Conservation (phyloP, 768 basidiomycete genomes). For the Clitopilus hobsonii region DNA sequence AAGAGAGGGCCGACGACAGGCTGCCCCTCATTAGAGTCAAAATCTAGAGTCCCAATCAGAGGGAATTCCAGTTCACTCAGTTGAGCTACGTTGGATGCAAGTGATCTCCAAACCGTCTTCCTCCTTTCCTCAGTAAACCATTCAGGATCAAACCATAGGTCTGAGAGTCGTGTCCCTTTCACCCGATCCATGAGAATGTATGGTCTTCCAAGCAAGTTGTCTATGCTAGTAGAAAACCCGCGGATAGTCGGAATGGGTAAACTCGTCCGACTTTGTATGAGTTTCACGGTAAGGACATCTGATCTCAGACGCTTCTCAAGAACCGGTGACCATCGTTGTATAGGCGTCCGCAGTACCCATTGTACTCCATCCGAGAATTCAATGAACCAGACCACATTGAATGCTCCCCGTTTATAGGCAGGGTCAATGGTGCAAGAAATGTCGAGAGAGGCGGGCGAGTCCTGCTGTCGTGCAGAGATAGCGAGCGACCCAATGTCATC, state of each 20-base stretch:
- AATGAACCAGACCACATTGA: background rate
- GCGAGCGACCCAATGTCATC: no score
- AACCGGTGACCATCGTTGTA: background rate
- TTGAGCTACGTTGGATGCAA: constrained; percentile 9
- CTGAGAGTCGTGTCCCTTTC: constrained; percentile 8
- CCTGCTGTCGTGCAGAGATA: no score
- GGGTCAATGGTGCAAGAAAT: no score
- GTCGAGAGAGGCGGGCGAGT: no score
- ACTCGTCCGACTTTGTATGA: constrained; percentile 8
- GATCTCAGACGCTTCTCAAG: background rate
- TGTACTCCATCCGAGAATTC: constrained; percentile 11
- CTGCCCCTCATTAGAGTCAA: background rate
- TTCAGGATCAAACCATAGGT: constrained; percentile 13
- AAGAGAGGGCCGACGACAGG: background rate
- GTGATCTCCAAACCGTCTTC: constrained; percentile 6
- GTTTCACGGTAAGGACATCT: constrained; percentile 7
- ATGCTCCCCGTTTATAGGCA: no score
- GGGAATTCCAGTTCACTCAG: background rate
- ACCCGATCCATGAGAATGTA: constrained; percentile 12
- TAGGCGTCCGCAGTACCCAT: constrained; percentile 12
- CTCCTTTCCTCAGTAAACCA: constrained; percentile 6
- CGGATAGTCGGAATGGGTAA: constrained; percentile 13
- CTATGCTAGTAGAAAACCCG: constrained; percentile 4
- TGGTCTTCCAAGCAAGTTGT: constrained; percentile 10
- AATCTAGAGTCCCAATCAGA: background rate